These are phyloP conservation scores for Colletotrichum nymphaeae DNA, from an alignment of 2,329 filamentous ascomycete genomes.

Conservation along the genomic window DNA sequence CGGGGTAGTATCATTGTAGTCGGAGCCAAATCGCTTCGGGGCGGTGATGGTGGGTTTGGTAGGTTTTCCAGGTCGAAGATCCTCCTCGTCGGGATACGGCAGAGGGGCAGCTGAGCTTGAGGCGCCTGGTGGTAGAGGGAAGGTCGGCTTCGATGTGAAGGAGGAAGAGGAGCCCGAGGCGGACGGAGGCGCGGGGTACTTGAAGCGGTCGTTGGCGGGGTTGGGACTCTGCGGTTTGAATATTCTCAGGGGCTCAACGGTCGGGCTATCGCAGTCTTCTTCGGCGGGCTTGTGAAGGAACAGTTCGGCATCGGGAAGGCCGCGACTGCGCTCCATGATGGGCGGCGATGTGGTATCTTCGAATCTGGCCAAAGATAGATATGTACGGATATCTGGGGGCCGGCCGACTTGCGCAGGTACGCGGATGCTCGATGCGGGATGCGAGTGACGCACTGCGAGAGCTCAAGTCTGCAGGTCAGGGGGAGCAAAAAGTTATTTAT, in stretches of 20 bases:
- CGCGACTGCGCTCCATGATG: constrained; percentile 67
- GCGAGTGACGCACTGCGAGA: constrained; percentile 30
- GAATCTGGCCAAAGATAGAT: background rate
- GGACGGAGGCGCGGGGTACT: constrained; percentile 61
- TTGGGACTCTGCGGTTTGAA: constrained; percentile 80
- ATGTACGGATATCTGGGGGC: constrained; percentile 25
- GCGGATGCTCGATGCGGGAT: constrained; percentile 31
- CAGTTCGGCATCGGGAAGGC: constrained; percentile 83
- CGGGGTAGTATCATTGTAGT: constrained; percentile 62
- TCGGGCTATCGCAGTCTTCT: constrained; percentile 75
- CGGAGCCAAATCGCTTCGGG: constrained; percentile 58
- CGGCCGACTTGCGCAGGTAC: constrained; percentile 37
- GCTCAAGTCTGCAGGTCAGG: constrained; percentile 32
- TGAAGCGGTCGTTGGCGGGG: constrained; percentile 59
- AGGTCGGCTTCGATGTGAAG: constrained; percentile 63
- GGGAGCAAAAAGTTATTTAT: constrained; percentile 38
- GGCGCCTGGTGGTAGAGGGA: constrained; percentile 75
- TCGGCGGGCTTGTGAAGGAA: constrained; percentile 74
- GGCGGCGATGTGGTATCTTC: constrained; percentile 34
- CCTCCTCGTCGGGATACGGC: constrained; percentile 80
- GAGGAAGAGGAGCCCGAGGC: constrained; percentile 50
- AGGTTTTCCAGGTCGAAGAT: constrained; percentile 57
- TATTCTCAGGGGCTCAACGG: constrained; percentile 86
- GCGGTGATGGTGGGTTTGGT: constrained; percentile 49
- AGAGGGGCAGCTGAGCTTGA: constrained; percentile 76